These are phyloP conservation scores for Sporisorium scitamineum DNA, from an alignment of 1,284 basidiomycete genomes.

Conservation along the genomic window DNA sequence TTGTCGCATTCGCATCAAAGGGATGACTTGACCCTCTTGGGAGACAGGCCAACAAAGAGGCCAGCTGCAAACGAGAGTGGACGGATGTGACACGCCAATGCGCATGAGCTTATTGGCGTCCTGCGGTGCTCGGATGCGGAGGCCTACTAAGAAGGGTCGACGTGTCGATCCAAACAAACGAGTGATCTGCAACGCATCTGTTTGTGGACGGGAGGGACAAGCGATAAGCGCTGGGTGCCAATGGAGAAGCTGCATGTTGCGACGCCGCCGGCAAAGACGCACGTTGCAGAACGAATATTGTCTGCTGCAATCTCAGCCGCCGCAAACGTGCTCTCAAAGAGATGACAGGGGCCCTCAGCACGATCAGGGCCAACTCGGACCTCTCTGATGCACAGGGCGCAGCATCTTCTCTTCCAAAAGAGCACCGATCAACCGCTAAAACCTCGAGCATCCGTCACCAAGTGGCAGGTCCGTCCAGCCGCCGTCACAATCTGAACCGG, in stretches of 20 bases:
- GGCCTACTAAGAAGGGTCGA: no score
- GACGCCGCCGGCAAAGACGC: not conserved
- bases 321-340: not conserved
- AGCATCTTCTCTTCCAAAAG: not conserved
- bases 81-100: no score
- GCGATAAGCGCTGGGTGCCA: not conserved
- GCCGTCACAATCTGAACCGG: not conserved
- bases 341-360: not conserved
- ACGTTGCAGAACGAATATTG: not conserved
- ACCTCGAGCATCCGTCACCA: no score
- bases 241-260: not conserved
- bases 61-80: no score
- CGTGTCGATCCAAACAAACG: not conserved
- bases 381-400: not conserved
- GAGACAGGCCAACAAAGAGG: no score
- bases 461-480: not conserved
- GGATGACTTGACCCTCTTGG: no score
- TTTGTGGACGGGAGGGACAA: not conserved
- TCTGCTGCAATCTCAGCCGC: not conserved
- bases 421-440: no score
- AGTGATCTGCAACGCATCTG: conserved; percentile 4
- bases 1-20: not conserved
- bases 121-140: no score
- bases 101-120: no score
- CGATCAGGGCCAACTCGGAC: not conserved